phyloP scores from a whole-genome alignment of 176 grass and related monocot genomes.

The Aegilops bicornis region DNA sequence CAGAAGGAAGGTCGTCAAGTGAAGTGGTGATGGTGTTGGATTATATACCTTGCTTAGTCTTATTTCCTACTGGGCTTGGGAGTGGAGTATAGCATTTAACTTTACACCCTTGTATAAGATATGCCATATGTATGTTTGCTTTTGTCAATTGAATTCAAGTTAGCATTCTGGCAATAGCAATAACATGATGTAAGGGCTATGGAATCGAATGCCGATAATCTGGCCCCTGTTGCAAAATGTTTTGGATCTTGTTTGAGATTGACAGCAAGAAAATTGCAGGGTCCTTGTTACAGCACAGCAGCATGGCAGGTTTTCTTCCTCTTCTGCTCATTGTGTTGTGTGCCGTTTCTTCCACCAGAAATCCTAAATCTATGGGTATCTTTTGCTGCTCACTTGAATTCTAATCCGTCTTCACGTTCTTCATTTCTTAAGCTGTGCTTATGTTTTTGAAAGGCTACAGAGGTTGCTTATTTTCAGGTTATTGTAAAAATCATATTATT shows the following conservation, averaged over 20 bases:
- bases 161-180: constrained; percentile 12
- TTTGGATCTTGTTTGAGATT: background rate
- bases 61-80: constrained; percentile 23
- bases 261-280: background rate
- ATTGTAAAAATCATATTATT: background rate
- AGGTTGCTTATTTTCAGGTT: background rate
- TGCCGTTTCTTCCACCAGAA: background rate
- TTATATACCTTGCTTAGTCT: constrained; percentile 21
- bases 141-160: background rate
- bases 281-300: background rate
- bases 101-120: constrained; percentile 26
- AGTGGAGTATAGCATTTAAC: constrained; percentile 17
- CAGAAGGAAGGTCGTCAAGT: background rate
- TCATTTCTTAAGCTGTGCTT: background rate
- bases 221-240: background rate
- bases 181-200: background rate
- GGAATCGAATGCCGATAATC: background rate
- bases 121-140: constrained; percentile 12
- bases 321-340: background rate
- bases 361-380: too few relatives aligned
- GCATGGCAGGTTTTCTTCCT: background rate
- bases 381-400: too few relatives aligned
- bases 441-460: background rate
- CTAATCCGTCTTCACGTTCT: background rate
- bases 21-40: constrained; percentile 20